phyloP scores from a whole-genome alignment of 805 yeast genomes.

The Schizosaccharomyces octosporus region DNA sequence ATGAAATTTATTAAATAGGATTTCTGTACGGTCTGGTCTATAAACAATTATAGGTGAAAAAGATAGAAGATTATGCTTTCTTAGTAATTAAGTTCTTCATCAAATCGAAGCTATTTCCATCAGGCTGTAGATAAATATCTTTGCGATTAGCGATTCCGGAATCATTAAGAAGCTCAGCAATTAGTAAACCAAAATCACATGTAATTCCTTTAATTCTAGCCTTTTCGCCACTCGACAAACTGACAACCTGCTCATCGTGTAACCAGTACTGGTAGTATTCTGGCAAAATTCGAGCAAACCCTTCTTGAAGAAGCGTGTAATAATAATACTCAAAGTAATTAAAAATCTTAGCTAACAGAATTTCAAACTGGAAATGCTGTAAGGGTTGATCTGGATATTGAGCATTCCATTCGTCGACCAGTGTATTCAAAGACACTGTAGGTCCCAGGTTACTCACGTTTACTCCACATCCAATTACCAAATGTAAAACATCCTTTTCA shows the following conservation, averaged over 20 bases:
- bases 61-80: conserved; percentile 13
- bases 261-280: conserved; percentile 71
- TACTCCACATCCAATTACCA: conserved; percentile 70
- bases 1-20: too few species aligned
- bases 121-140: conserved; percentile 62
- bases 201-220: conserved; percentile 66
- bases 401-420: conserved; percentile 36
- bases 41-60: background rate
- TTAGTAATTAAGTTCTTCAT: conserved; percentile 63
- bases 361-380: conserved; percentile 23
- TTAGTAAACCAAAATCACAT: conserved; percentile 55
- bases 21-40: too few species aligned
- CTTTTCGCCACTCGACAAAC: conserved; percentile 26
- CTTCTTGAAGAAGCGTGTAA: conserved; percentile 21
- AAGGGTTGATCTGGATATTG: conserved; percentile 21
- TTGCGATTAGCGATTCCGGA: conserved; percentile 26
- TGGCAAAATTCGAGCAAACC: conserved; percentile 41
- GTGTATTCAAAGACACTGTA: conserved; percentile 61
- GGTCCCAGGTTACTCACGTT: conserved; percentile 74
- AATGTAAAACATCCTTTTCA: conserved; percentile 29
- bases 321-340: conserved; percentile 40
- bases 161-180: conserved; percentile 41
- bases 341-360: conserved; percentile 42
- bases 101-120: conserved; percentile 92
- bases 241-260: conserved; percentile 52